Percentiles rank a stretch among this genome's conserved stretches.
phyloP scores from a whole-genome alignment of 2,329 filamentous ascomycete species.

The Parafenestella ontariensis region DNA sequence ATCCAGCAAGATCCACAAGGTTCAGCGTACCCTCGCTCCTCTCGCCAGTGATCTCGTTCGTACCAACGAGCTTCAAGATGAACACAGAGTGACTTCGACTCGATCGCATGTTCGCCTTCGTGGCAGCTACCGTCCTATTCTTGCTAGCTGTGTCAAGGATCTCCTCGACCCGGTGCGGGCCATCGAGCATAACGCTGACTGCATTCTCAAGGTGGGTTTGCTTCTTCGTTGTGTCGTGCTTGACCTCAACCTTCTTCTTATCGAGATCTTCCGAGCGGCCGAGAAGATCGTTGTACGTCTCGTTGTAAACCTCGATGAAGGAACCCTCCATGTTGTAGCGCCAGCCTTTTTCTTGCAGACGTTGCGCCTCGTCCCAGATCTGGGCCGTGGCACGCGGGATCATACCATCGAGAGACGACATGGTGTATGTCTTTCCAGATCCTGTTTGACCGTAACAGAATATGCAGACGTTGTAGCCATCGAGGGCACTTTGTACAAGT shows the following conservation, averaged over 20 bases:
- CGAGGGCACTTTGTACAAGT: conserved; percentile 91
- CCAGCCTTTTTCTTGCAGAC: conserved; percentile 91
- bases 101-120: conserved; percentile 95
- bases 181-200: conserved; percentile 77
- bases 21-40: conserved; percentile 92
- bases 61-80: conserved; percentile 74
- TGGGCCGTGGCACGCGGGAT: conserved; percentile 92
- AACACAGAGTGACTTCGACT: conserved; percentile 97
- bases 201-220: conserved; percentile 84
- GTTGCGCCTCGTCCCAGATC: conserved; percentile 87
- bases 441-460: conserved; percentile 99
- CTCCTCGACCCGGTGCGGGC: conserved; percentile 77
- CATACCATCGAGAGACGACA: conserved; percentile 95
- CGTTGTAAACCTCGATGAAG: conserved; percentile 98
- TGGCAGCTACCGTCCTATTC: conserved; percentile 92
- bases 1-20: conserved; percentile 92
- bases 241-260: conserved; percentile 86
- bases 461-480: conserved; percentile 98
- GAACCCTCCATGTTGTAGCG: conserved; percentile 91
- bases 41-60: conserved; percentile 78
- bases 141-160: conserved; percentile 82
- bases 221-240: conserved; percentile 82
- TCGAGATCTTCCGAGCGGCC: conserved; percentile 73
- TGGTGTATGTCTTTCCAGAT: conserved; percentile 95
- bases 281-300: conserved; percentile 91